Base-by-base conservation (phyloP, 768 basidiomycete genomes). In the Tephrocybe sp. region DNA sequence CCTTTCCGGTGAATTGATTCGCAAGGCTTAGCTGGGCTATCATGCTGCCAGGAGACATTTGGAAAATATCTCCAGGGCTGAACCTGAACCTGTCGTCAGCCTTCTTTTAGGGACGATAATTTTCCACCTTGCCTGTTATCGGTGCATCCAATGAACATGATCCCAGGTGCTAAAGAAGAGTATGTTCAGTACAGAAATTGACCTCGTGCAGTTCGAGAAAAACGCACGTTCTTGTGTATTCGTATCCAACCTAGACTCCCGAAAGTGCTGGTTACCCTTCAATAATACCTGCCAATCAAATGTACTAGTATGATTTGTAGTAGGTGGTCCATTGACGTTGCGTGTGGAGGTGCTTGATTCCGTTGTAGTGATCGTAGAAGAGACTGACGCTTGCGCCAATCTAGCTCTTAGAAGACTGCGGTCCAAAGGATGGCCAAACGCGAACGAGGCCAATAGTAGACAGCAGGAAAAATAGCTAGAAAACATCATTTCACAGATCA, bases 101-200 rank as follows among this genome's bases (percentile, higher is more conserved):
- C 22, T 45, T 52, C 13, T n/a, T 32, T 22, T 0, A 16, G 22
- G 7, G 19, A 16, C 30, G 34, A 23, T 26, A 9, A n/a, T 19
- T 12, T n/a, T 6, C 9, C 19, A 45, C 34, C 60, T 19, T 44
- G 65, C 68, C 66, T 65, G 48, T 68, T 70, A 46, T 72, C 70
- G 4, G 63, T 57, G 40, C 69, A 72, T 17, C 69, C 68, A 44
- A 72, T 57, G 42, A 71, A 68, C 69, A 71, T 69, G 57, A 71
- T 68, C 1, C 65, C 64, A 46, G 71, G 69, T 9, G 55, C 69
- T 71, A 39, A 26, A 52, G 31, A 3, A 7, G 13, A 14, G 26
- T 1, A 33, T 42, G 26, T n/a, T 1, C 7, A 12, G 12, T 31
- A 14, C 52, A 36, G 20, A 19, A 39, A 14, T 23, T 1, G 13